Evolutionary conservation across 78 protist genomes (phyloP), one percentile per base, ranked within the genome.

Genomic region (Abeoforma whisleri): DNA sequence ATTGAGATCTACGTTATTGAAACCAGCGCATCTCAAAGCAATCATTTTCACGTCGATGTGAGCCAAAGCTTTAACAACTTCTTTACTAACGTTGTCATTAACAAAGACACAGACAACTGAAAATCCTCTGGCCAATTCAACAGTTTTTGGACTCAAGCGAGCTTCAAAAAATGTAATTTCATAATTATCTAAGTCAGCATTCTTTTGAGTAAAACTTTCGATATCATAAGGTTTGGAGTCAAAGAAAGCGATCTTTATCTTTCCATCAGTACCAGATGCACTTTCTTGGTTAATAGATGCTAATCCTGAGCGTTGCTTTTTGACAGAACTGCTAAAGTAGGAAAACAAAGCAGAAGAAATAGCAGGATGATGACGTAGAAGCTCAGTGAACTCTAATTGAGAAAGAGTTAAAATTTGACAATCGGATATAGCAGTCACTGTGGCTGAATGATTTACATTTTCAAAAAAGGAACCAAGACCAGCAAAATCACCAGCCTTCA

Each of bases 21-120:
- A 90, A 2, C 96, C 96, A n/a, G 94, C 92, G 68, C 93, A 94
- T 25, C 95, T 73, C 39, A 91, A 12, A 31, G 91, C 88, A 68
- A 90, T 37, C 23, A 81, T 37, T 62, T 84, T 76, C 2, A 89
- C 62, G 69, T 82, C n/a, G 8, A 39, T 38, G 19, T 72, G 72
- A 34, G 85, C 2, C 2, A 81, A 22, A 25, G 25, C 71, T 8
- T 48, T 33, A 38, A 81, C 69, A 72, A 48, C 57, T n/a, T 28
- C 71, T 19, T 34, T 72, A 25, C 33, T 8, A 35, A 81, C 70
- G 32, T 62, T 35, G 70, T 81, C 85, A 72, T 81, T 81, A 37
- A 81, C 85, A 38, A 81, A 81, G 25, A 81, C 85, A 5, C 62
- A 28, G 2, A 81, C 85, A 30, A 81, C n/a, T n/a, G n/a, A n/a